phyloP scores from a whole-genome alignment of 495 filamentous ascomycete species.

The Penicillium alfredii region DNA sequence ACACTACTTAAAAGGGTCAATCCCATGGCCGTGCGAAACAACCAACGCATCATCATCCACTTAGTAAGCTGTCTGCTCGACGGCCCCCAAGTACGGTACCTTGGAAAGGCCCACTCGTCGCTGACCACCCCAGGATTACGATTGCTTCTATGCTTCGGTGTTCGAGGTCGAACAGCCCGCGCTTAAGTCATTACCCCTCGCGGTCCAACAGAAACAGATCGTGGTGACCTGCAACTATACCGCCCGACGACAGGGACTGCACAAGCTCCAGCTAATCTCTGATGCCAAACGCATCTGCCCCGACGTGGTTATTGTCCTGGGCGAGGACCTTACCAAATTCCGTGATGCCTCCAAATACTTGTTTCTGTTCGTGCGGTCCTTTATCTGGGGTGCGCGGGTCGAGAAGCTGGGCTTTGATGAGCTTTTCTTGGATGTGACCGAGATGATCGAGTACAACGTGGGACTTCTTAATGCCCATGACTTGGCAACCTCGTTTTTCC shows the following conservation, averaged over 20 bases:
- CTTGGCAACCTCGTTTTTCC: constrained; percentile 67
- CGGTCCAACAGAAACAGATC: constrained; percentile 81
- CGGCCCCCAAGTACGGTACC: constrained; percentile 15
- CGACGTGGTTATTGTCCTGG: constrained; percentile 76
- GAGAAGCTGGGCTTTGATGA: constrained; percentile 88
- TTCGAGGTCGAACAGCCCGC: constrained; percentile 74
- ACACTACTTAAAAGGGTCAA: constrained; percentile 1
- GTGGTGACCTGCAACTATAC: constrained; percentile 95
- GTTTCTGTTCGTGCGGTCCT: constrained; percentile 60
- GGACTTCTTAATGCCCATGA: constrained; percentile 62
- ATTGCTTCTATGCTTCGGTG: constrained; percentile 91
- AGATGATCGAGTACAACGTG: constrained; percentile 76
- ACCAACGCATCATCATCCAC: constrained; percentile 71
- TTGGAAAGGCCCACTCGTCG: constrained; percentile 47
- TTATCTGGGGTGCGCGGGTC: constrained; percentile 67
- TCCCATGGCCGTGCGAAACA: constrained; percentile 41
- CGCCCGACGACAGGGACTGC: constrained; percentile 67
- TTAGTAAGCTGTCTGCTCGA: too few species aligned
- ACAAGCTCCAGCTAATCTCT: constrained; percentile 75
- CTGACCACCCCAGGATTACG: constrained; percentile 59
- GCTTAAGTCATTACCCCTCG: constrained; percentile 65
- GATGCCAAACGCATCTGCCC: constrained; percentile 79
- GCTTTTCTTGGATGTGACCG: constrained; percentile 73
- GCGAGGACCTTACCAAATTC: constrained; percentile 82
- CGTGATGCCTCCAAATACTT: constrained; percentile 78